Percentiles rank a stretch among this genome's conserved stretches.
phyloP scores from a whole-genome alignment of 2,329 filamentous ascomycete species.

The Colletotrichum salicis region DNA sequence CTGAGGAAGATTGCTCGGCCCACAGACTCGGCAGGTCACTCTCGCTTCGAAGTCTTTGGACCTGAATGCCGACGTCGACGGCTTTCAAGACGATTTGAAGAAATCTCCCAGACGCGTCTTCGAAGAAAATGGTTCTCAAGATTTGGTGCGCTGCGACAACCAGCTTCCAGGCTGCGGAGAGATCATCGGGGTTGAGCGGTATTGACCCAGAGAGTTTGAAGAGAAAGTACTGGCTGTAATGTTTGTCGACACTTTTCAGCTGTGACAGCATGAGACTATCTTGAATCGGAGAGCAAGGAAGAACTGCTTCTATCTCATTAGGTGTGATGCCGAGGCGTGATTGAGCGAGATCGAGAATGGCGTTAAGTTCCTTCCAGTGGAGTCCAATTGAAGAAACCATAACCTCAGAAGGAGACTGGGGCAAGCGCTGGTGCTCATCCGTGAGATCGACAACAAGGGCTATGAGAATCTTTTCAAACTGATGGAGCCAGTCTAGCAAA shows the following conservation, averaged over 20 bases:
- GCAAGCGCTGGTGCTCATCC: background rate
- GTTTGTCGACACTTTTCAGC: background rate
- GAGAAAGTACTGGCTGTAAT: conserved; percentile 19
- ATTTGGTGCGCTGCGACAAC: background rate
- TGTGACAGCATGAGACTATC: conserved; percentile 25
- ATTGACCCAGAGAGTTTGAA: conserved; percentile 1
- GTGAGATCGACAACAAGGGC: background rate
- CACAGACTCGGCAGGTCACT: background rate
- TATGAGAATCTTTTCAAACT: background rate
- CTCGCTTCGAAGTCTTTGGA: background rate
- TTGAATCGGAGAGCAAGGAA: conserved; percentile 27
- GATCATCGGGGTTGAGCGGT: background rate
- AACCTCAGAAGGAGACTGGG: background rate
- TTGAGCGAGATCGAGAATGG: background rate
- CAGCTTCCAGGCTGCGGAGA: conserved; percentile 9
- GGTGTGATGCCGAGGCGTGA: background rate
- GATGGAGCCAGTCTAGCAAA: conserved; percentile 1
- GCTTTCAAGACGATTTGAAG: conserved; percentile 1
- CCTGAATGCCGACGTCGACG: background rate
- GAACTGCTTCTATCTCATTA: conserved; percentile 6
- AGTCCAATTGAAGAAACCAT: background rate
- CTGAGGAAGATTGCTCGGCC: background rate
- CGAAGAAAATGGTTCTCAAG: conserved; percentile 12
- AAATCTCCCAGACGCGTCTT: background rate
- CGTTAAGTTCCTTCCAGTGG: background rate